Base-by-base conservation (phyloP, 257 asterid genomes). In the Solanum sitiens region DNA sequence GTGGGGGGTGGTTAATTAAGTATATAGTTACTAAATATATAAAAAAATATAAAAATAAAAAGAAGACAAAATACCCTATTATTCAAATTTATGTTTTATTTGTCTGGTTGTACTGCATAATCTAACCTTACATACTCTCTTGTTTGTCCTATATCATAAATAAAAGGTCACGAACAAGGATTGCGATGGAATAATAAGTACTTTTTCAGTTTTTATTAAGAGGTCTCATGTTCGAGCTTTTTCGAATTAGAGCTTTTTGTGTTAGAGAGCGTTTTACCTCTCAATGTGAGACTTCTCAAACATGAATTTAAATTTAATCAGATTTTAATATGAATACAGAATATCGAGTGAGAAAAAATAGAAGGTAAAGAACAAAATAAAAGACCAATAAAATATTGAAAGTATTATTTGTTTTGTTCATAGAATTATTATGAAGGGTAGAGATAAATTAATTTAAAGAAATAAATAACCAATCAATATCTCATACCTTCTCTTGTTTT, bases 211-310 rank as follows among this genome's bases (percentile, higher is more conserved):
- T 1, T 37, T 5, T 5, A 37, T 0, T 37, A 37, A 37, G 0
- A 5, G 7, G 1, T 37, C 0, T 37, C 1, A 37, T 37, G 39
- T 37, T 37, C 7, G 39, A 37, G 39, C 39, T 37, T 7, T 0
- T 0, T 1, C 6, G 7, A 0, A 7, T 6, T 37, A 37, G 39
- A 37, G 7, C 5, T 7, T 0, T 37, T 7, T 37, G 5, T 37
- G 1, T 1, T 1, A 1, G 39, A 0, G 6, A 7, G 7, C 39
- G 7, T 37, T 37, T 37, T 37, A 37, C 1, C 1, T 1, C 0
- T 35, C 1, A 35, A 5, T 37, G 0, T 6, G 39, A 37, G 2
- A 37, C 0, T 37, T 37, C 1, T 0, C 6, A 7, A 7, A 37
- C 0, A 37, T 1, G 0, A 37, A 37, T 37, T 0, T 1, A 37